A percentile compares a stretch with the other conserved stretches of the same genome.
Conservation (phyloP, 257 asterid genomes). For the Penstemon newberryi region DNA sequence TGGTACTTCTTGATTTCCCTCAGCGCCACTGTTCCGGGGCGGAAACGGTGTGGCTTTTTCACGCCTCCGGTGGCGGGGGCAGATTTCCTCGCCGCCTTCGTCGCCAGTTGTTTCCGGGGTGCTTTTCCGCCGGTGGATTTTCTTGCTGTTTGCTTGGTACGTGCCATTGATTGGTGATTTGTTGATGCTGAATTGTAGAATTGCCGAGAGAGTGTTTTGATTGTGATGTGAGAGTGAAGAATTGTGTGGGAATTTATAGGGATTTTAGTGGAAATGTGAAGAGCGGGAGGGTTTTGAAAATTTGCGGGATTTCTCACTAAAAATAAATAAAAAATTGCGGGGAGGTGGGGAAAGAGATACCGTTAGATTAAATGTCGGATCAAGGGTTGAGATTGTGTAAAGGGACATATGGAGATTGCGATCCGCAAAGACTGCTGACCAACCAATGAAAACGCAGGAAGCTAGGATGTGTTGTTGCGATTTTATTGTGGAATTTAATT, state of each 20-base stretch:
- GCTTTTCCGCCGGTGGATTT: conserved; percentile 43
- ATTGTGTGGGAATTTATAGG: neutral
- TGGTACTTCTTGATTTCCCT: conserved; percentile 41
- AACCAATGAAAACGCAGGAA: too few relatives aligned
- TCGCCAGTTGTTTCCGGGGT: conserved; percentile 39
- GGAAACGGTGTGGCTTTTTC: conserved; percentile 44
- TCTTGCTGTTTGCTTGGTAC: conserved; percentile 39
- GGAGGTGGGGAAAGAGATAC: too few relatives aligned
- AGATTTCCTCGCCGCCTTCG: conserved; percentile 41
- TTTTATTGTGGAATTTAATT: too few relatives aligned
- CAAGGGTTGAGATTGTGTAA: too few relatives aligned
- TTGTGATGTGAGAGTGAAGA: neutral
- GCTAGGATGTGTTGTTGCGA: too few relatives aligned
- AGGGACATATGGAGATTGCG: too few relatives aligned
- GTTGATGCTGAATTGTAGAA: neutral
- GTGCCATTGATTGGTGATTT: conserved; percentile 24
- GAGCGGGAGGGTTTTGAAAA: too few relatives aligned
- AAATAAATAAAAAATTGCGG: too few relatives aligned
- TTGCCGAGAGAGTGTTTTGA: neutral
- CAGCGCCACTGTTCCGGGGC: conserved; percentile 40
- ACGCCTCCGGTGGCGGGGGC: conserved; percentile 43
- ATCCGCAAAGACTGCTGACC: too few relatives aligned
- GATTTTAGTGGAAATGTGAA: too few relatives aligned
- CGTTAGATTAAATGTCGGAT: too few relatives aligned
- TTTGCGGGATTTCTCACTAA: too few relatives aligned